Percentiles rank a stretch among this genome's conserved stretches.
Evolutionary conservation across 768 basidiomycete species (phyloP).

Genomic region (Suillus americanus): DNA sequence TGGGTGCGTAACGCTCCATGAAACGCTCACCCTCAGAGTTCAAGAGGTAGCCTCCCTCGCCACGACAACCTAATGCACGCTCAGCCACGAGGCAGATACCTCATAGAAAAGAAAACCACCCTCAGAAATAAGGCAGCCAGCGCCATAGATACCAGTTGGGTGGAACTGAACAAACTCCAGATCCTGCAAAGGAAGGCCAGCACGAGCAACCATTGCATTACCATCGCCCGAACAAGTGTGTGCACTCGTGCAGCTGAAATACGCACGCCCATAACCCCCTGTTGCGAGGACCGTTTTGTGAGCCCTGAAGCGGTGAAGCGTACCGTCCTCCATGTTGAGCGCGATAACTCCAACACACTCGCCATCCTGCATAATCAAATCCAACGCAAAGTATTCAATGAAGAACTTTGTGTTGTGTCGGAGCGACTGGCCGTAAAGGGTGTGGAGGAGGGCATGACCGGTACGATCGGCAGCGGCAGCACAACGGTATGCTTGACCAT

Average conservation of each 20-base stretch:
- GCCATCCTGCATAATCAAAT: conserved; percentile 97
- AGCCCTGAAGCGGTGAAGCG: conserved; percentile 95
- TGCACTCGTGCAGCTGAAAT: conserved; percentile 98
- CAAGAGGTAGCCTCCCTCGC: conserved; percentile 97
- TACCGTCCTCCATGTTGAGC: conserved; percentile 99
- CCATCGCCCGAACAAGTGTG: conserved; percentile 99
- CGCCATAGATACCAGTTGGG: conserved; percentile 99
- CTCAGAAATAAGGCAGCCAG: conserved; percentile 98
- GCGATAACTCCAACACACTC: conserved; percentile 99
- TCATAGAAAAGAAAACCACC: conserved; percentile 44
- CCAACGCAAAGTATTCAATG: conserved; percentile 98
- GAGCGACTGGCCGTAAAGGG: conserved; percentile 97
- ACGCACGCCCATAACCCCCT: conserved; percentile 96
- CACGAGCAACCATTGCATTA: conserved; percentile 97
- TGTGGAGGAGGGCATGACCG: conserved; percentile 97
- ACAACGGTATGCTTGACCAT: conserved; percentile 98
- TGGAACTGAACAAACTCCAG: conserved; percentile 99
- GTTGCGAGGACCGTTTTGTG: conserved; percentile 99
- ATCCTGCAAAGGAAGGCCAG: conserved; percentile 95
- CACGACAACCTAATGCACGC: conserved; percentile 76
- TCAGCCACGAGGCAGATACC: conserved; percentile 4
- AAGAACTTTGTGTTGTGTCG: conserved; percentile 99
- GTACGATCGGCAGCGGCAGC: conserved; percentile 99
- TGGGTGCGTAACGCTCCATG: conserved; percentile 99
- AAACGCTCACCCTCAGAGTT: conserved; percentile 99